These are phyloP conservation scores for Medicago ruthenica DNA, from an alignment of 306 rosid genomes.

Conservation along the genomic window DNA sequence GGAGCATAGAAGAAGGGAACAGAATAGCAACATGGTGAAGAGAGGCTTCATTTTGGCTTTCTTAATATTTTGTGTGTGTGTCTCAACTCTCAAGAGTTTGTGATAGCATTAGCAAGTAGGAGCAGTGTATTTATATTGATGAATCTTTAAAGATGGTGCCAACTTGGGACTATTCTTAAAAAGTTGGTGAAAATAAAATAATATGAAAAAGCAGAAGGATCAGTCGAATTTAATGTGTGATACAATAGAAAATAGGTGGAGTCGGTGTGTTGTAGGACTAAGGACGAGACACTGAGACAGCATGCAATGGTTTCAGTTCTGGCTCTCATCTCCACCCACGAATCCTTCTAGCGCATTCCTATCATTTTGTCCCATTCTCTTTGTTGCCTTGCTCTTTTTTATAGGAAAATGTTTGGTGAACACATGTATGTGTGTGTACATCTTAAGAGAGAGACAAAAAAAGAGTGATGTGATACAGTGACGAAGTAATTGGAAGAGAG, in stretches of 20 bases:
- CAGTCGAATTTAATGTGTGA: neutral
- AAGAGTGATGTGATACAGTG: too few relatives aligned
- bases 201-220: neutral
- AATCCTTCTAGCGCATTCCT: conserved; percentile 24
- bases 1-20: conserved; percentile 59
- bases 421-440: too few relatives aligned
- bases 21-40: conserved; percentile 47
- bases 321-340: conserved; percentile 34
- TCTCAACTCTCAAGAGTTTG: conserved; percentile 12
- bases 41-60: conserved; percentile 49
- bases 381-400: neutral
- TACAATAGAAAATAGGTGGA: conserved; percentile 8
- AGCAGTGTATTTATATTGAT: conserved; percentile 38
- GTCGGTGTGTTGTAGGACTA: conserved; percentile 21
- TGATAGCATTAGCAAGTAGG: conserved; percentile 14
- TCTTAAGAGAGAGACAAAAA: too few relatives aligned
- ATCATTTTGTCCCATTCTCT: conserved; percentile 33
- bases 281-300: conserved; percentile 41
- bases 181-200: conserved; percentile 22
- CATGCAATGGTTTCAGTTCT: conserved; percentile 25
- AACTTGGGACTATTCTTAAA: conserved; percentile 9
- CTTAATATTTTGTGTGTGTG: too few relatives aligned
- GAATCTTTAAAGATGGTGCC: neutral
- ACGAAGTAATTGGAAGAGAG: too few relatives aligned
- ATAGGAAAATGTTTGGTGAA: too few relatives aligned